phyloP scores from a whole-genome alignment of 169 alveolate genomes.

The Plasmodium coatneyi region DNA sequence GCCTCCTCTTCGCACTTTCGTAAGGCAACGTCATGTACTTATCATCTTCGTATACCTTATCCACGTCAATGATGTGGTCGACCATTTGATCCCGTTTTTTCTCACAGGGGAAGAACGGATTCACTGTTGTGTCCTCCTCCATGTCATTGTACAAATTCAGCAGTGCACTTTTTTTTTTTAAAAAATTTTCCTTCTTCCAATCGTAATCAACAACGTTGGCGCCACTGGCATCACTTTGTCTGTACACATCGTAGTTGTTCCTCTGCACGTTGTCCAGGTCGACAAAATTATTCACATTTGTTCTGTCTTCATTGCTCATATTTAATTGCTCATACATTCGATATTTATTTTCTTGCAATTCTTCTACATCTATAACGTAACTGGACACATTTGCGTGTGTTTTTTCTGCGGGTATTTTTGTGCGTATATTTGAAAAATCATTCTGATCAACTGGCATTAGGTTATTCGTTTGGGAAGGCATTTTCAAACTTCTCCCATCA shows the following conservation, averaged over 20 bases:
- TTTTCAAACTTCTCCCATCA: constrained; percentile 12
- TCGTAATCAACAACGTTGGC: not conserved
- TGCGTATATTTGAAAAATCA: constrained; percentile 2
- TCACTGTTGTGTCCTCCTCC: not conserved
- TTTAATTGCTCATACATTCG: constrained; percentile 2
- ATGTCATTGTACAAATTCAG: constrained; percentile 6
- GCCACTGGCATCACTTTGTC: not conserved
- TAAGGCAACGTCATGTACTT: constrained; percentile 11
- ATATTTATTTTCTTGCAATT: constrained; percentile 12
- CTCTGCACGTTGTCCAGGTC: constrained; percentile 3
- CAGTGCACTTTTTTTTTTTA: constrained; percentile 1
- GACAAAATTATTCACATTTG: not conserved
- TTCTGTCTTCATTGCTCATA: not conserved
- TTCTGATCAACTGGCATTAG: constrained; percentile 16
- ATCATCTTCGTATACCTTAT: constrained; percentile 21
- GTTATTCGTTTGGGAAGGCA: not conserved
- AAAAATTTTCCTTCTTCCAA: not conserved
- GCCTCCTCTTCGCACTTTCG: not conserved
- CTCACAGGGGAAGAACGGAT: not conserved
- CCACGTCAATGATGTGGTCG: constrained; percentile 38
- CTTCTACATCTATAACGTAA: not conserved
- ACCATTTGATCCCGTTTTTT: constrained; percentile 1
- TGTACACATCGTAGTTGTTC: not conserved
- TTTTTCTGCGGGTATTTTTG: not conserved
- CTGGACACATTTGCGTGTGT: not conserved